Conservation (phyloP, 192 early-diverging fungal species). For the Backusella circina region DNA sequence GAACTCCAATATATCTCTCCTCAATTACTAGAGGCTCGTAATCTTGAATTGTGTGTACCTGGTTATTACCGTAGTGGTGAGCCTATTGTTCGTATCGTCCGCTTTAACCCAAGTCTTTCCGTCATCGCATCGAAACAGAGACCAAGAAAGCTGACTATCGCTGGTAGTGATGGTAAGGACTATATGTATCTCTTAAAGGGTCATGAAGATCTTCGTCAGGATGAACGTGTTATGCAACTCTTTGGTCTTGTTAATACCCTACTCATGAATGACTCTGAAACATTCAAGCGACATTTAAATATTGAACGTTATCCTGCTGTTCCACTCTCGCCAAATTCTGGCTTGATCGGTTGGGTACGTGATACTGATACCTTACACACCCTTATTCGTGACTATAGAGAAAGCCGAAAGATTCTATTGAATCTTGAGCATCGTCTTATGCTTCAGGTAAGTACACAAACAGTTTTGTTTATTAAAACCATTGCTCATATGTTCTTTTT, state of each 20-base stretch:
- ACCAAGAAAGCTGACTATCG: slow-evolving; percentile 80
- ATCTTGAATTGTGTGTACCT: slow-evolving; percentile 89
- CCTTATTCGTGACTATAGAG: slow-evolving; percentile 83
- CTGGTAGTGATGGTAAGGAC: slow-evolving; percentile 84
- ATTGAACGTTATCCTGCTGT: slow-evolving; percentile 91
- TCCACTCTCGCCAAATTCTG: slow-evolving; percentile 92
- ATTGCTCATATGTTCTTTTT: neutral
- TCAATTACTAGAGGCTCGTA: slow-evolving; percentile 71
- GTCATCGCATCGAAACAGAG: slow-evolving; percentile 92
- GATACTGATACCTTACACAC: slow-evolving; percentile 87
- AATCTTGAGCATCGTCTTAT: slow-evolving; percentile 90
- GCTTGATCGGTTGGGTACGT: slow-evolving; percentile 91
- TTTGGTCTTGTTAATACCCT: slow-evolving; percentile 96
- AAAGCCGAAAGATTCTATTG: slow-evolving; percentile 73
- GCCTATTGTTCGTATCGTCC: slow-evolving; percentile 80
- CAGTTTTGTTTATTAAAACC: neutral
- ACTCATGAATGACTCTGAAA: slow-evolving; percentile 76
- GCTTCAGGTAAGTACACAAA: slow-evolving; percentile 57
- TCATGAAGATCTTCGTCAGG: slow-evolving; percentile 96
- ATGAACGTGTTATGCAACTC: slow-evolving; percentile 98
- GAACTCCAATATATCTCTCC: slow-evolving; percentile 91
- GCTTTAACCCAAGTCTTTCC: slow-evolving; percentile 78
- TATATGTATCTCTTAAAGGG: slow-evolving; percentile 94
- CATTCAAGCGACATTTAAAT: slow-evolving; percentile 84
- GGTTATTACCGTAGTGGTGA: slow-evolving; percentile 86